Evolutionary conservation across 495 filamentous ascomycete genomes (phyloP), one percentile per base, ranked within the genome.

Genomic region (Penicillium simplicissimum): DNA sequence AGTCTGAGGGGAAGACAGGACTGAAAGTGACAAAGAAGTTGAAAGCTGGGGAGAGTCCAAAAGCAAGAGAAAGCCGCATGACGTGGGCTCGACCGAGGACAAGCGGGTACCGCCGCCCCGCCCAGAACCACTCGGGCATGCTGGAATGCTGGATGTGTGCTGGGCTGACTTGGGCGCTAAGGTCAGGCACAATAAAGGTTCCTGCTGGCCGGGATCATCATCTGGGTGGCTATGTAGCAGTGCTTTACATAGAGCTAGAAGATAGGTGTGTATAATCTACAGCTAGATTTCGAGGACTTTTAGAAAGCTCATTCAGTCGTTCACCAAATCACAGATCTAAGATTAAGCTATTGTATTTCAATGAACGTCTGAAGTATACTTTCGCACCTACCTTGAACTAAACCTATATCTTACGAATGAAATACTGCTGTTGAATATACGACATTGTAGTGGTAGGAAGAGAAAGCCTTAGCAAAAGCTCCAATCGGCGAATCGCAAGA

Each of bases 81-180:
- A 53, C 51, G 51, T 53, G 28, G 17, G 51, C 51, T 19, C 8
- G 51, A 36, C 31, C 33, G 51, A 53, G 51, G 51, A 53, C 31
- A 53, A 36, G 51, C 51, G 51, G 51, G 51, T 53, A 28, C 23
- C 45, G 45, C 45, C 45, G 45, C 45, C 45, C 45, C 45, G 45
- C 45, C 45, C 23, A 45, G 40, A 23, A 23, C 42, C 42, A 45
- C 2, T 45, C 3, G 19, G 45, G 23, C 23, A 14, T 15, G 42
- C 9, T 45, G 42, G 17, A 45, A 45, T 45, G 42, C 45, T 28
- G 45, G 8, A 48, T 21, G 23, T 48, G 10, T 15, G 3, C 0
- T 28, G 45, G 6, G 21, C 0, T 48, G 17, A 47, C 6, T 19
- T 47, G 19, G 23, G 21, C 21, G 45, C 45, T 25, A 25, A 49